Evolutionary conservation across 2,329 filamentous ascomycete species (phyloP), one percentile per base, ranked within the genome.

Genomic region (Alternaria sp.): DNA sequence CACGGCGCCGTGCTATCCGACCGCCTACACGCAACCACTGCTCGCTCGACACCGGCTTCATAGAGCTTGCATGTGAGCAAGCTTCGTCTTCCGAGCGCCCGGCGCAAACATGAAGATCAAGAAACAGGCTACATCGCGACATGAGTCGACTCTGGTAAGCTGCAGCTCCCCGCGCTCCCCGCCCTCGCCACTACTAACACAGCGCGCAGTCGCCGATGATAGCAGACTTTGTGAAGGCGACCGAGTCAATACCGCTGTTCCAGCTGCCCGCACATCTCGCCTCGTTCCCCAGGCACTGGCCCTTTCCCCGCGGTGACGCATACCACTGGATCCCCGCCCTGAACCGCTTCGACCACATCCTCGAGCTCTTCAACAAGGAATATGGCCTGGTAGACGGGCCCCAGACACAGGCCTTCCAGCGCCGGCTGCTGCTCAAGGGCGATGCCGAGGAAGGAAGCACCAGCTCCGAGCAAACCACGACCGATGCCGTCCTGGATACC

Each of bases 311-410:
- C 79, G 96, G 96, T 64, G 96, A 99, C 79, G 85, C 98, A 28
- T 98, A 98, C 79, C 95, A 99, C 84, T 99, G 96, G 96, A 97
- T 99, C 70, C 90, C 92, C 26, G 87, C 97, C 23, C 83, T 99
- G 63, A 97, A 99, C 80, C 90, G 93, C 61, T 98, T 99, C 80
- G 96, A 99, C 81, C 88, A 88, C 74, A 89, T 98, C 67, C 84
- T 99, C 44, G 93, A 97, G 72, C 85, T 88, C 43, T 93, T 97
- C 78, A 93, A 90, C 79, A 85, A 88, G 60, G 90, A 89, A 68
- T 99, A 99, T 82, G 89, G 89, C 65, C 85, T 99, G 59, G 88
- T 89, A 65, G 87, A 91, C 62, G 93, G 93, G 1, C 93, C 93
- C 2, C 96, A 99, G 81, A 88, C 85, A 50, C 87, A 89, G 70